Evolutionary conservation across 805 yeast genomes (phyloP).

Genomic region (Candida schatavii): DNA sequence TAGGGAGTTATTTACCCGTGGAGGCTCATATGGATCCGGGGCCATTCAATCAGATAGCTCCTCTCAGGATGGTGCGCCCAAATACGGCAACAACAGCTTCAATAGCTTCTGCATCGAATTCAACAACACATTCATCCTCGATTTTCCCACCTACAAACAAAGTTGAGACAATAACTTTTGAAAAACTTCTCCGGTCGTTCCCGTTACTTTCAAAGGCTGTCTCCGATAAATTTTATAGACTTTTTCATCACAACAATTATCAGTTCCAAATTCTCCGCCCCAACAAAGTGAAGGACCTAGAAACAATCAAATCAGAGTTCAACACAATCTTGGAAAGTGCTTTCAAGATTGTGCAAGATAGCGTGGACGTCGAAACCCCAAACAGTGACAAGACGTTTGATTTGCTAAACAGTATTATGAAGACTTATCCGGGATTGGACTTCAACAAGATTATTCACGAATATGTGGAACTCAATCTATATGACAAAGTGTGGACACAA

Average conservation of each 20-base stretch:
- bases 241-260: constrained; percentile 41
- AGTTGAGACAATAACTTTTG: constrained; percentile 25
- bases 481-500: constrained; percentile 63
- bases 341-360: constrained; percentile 34
- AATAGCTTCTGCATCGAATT: neutral
- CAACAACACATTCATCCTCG: neutral
- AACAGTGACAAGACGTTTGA: constrained; percentile 34
- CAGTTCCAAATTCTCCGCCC: constrained; percentile 29
- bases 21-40: neutral
- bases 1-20: constrained; percentile 32
- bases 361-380: constrained; percentile 31
- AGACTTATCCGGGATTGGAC: constrained; percentile 40
- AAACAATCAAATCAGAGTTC: constrained; percentile 28
- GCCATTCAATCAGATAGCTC: neutral
- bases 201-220: constrained; percentile 41
- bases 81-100: neutral
- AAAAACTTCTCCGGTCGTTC: constrained; percentile 33
- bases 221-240: constrained; percentile 33
- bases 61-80: too few species aligned
- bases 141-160: neutral
- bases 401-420: constrained; percentile 27
- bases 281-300: constrained; percentile 24
- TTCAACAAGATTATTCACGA: constrained; percentile 56
- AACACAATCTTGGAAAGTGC: constrained; percentile 33
- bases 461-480: constrained; percentile 69